A percentile compares a stretch with the other conserved stretches of the same genome.
phyloP scores from a whole-genome alignment of 2,329 filamentous ascomycete species.

The Teratosphaeria nubilosa region DNA sequence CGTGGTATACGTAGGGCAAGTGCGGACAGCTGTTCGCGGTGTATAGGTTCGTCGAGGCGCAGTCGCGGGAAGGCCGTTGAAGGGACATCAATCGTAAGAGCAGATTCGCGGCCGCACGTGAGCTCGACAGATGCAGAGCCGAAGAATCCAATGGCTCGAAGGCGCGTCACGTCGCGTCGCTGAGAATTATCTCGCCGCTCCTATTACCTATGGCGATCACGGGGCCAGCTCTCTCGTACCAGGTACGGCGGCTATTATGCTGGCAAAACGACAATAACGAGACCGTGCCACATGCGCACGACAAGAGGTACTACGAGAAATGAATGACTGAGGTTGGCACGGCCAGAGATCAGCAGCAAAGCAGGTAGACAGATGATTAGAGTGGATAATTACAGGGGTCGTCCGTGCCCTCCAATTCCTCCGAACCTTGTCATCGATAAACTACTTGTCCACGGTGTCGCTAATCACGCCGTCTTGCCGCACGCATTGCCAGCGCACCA shows the following conservation, averaged over 20 bases:
- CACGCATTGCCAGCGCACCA: not conserved
- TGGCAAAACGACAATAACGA: not conserved
- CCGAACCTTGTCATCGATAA: not conserved
- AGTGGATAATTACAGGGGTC: not conserved
- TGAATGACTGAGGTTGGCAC: not conserved
- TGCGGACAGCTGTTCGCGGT: not conserved
- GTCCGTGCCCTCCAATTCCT: not conserved
- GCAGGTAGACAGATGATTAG: not conserved
- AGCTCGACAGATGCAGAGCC: not conserved
- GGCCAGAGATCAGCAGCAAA: not conserved
- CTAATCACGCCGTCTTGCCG: not conserved
- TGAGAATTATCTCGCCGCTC: not conserved
- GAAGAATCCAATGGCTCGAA: not conserved
- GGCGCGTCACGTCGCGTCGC: not conserved
- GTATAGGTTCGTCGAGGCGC: not conserved
- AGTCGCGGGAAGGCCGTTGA: not conserved
- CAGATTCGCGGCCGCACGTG: not conserved
- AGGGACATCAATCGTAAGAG: not conserved
- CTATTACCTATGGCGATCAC: not conserved
- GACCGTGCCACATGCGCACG: not conserved
- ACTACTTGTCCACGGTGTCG: not conserved
- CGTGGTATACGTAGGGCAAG: not conserved
- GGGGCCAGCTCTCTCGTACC: not conserved
- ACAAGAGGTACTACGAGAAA: not conserved
- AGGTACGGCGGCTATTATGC: not conserved